Percentiles rank a stretch among this genome's conserved stretches.
phyloP scores from a whole-genome alignment of 2,329 filamentous ascomycete genomes.

The Alternaria viburni region DNA sequence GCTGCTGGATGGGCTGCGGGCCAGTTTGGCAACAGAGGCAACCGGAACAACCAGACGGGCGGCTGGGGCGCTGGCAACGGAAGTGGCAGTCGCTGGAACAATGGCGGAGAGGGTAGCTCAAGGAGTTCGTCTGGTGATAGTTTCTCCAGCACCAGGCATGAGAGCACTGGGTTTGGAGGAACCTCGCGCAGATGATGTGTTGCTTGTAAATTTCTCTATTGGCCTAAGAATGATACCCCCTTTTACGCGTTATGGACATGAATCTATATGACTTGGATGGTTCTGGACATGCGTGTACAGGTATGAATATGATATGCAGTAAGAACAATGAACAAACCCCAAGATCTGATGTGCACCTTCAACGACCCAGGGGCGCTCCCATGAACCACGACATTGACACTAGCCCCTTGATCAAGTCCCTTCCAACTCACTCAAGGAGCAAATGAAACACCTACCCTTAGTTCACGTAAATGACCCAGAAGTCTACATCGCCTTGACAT shows the following conservation, averaged over 20 bases:
- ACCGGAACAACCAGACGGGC: conserved; percentile 51
- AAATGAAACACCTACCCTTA: not conserved
- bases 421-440: not conserved
- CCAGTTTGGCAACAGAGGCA: conserved; percentile 33
- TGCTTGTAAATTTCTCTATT: conserved; percentile 6
- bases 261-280: not conserved
- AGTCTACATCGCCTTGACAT: not conserved
- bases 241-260: not conserved
- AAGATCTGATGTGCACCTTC: not conserved
- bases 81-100: conserved; percentile 40
- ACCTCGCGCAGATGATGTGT: conserved; percentile 56
- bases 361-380: no score
- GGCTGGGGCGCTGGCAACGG: conserved; percentile 39
- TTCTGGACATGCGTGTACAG: not conserved
- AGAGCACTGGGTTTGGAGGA: conserved; percentile 76
- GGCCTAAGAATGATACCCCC: conserved; percentile 43
- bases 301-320: not conserved
- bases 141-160: conserved; percentile 60
- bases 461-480: not conserved
- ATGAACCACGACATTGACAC: no score
- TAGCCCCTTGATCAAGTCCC: not conserved
- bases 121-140: conserved; percentile 44
- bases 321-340: not conserved
- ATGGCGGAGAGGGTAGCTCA: conserved; percentile 48
- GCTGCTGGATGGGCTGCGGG: conserved; percentile 72